These are phyloP conservation scores for Hypoxylon lenormandii DNA, from an alignment of 495 filamentous ascomycete genomes.

Conservation along the genomic window DNA sequence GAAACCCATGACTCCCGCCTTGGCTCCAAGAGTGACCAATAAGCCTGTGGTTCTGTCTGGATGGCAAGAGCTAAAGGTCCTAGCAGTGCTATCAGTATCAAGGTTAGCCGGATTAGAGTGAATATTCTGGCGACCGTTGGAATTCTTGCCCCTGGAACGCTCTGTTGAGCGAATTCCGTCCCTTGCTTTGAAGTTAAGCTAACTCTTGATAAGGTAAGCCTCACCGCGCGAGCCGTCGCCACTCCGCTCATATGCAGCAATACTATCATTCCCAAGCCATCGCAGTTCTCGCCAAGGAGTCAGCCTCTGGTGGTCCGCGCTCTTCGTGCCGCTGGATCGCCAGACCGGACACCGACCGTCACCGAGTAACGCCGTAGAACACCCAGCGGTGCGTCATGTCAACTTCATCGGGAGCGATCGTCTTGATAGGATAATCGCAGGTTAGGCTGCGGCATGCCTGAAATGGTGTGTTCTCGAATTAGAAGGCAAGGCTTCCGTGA, in stretches of 20 bases:
- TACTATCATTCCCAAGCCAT: conserved; percentile 79
- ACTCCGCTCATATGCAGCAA: conserved; percentile 81
- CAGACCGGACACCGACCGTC: conserved; percentile 58
- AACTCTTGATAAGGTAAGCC: conserved; percentile 67
- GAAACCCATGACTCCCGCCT: too few relatives aligned
- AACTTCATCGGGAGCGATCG: conserved; percentile 56
- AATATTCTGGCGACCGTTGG: conserved; percentile 43
- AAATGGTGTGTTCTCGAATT: conserved; percentile 67
- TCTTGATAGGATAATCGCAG: conserved; percentile 53
- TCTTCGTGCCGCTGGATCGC: conserved; percentile 68
- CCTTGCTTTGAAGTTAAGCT: background rate
- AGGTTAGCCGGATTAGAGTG: too few relatives aligned
- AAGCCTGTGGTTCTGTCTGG: too few relatives aligned
- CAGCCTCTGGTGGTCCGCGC: conserved; percentile 74
- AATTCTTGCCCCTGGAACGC: conserved; percentile 55
- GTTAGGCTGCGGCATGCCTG: conserved; percentile 65
- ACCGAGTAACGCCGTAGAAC: conserved; percentile 61
- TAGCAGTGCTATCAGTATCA: too few relatives aligned
- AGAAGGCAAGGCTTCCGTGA: conserved; percentile 53
- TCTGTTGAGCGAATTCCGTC: conserved; percentile 54
- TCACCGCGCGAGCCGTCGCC: conserved; percentile 70
- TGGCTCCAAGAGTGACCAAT: too few relatives aligned
- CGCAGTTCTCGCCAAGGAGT: conserved; percentile 76
- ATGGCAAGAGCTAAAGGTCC: too few relatives aligned
- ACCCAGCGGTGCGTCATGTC: conserved; percentile 62